Conservation (phyloP, 2,329 filamentous ascomycete genomes). For the Sordariomycetes sp. region DNA sequence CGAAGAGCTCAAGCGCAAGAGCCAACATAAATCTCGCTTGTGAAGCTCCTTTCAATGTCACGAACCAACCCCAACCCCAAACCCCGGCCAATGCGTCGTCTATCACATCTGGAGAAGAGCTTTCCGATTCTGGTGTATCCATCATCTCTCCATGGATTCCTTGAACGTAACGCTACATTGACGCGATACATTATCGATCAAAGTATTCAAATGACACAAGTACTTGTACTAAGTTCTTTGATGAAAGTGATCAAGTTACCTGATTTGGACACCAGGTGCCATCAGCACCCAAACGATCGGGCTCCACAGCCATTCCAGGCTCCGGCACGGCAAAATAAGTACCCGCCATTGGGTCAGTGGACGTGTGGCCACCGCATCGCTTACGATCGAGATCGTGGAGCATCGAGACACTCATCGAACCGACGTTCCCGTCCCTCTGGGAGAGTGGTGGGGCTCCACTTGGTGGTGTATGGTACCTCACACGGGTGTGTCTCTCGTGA, state of each 20-base stretch:
- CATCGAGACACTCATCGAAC: neutral
- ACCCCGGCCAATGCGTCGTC: no score
- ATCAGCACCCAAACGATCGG: neutral
- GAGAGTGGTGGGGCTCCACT: neutral
- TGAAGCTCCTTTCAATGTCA: no score
- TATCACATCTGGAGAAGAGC: no score
- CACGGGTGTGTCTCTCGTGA: neutral
- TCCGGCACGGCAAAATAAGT: neutral
- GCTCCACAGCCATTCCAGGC: neutral
- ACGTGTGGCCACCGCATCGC: neutral
- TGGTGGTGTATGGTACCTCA: neutral
- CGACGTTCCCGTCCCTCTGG: neutral
- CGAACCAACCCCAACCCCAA: no score
- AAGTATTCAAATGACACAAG: no score
- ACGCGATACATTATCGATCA: no score
- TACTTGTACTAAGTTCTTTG: neutral
- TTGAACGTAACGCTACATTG: no score
- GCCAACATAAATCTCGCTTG: no score
- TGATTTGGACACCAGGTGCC: neutral
- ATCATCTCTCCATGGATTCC: no score
- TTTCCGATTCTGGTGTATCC: no score
- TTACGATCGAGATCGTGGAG: neutral
- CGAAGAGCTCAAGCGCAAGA: no score
- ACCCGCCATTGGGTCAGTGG: neutral
- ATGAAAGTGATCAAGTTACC: neutral